These are phyloP conservation scores for Penicillium paradoxum DNA, from an alignment of 495 filamentous ascomycete genomes.

Conservation along the genomic window DNA sequence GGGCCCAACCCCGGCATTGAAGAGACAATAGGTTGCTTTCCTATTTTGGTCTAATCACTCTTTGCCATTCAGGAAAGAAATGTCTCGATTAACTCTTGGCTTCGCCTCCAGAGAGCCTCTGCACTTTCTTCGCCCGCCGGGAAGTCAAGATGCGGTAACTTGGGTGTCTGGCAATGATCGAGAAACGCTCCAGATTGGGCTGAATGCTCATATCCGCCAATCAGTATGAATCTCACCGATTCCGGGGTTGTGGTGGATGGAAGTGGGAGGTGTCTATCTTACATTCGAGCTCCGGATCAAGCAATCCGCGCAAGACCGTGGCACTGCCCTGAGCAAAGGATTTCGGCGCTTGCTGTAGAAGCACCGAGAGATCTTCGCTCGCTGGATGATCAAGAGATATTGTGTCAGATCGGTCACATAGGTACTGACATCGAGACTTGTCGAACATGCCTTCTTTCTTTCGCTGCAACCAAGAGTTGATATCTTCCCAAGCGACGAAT, in stretches of 20 bases:
- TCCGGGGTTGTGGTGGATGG: background rate
- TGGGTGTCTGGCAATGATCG: constrained; percentile 27
- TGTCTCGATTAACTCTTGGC: constrained; percentile 42
- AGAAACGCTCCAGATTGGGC: constrained; percentile 27
- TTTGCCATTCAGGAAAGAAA: background rate
- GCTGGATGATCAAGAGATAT: constrained; percentile 5
- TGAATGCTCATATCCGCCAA: background rate
- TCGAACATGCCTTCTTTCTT: constrained; percentile 18
- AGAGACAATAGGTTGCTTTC: constrained; percentile 1
- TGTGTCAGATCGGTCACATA: background rate
- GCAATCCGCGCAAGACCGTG: constrained; percentile 19
- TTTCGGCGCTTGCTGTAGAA: constrained; percentile 20
- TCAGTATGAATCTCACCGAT: background rate
- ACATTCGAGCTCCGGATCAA: constrained; percentile 22
- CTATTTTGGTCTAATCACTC: background rate
- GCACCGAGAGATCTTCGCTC: constrained; percentile 17
- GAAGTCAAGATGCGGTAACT: constrained; percentile 22
- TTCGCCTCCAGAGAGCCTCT: constrained; percentile 43
- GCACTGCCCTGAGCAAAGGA: constrained; percentile 20
- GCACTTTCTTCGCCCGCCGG: constrained; percentile 33
- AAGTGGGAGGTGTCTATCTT: constrained; percentile 3
- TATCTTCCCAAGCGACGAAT: constrained; percentile 13
- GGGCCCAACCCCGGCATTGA: background rate
- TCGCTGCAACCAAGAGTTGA: constrained; percentile 19
- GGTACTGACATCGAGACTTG: background rate